Percentiles rank a stretch among this genome's conserved stretches.
These are phyloP conservation scores for Taxawa tesnikishii DNA, from an alignment of 2,329 filamentous ascomycete species.

Conservation along the genomic window DNA sequence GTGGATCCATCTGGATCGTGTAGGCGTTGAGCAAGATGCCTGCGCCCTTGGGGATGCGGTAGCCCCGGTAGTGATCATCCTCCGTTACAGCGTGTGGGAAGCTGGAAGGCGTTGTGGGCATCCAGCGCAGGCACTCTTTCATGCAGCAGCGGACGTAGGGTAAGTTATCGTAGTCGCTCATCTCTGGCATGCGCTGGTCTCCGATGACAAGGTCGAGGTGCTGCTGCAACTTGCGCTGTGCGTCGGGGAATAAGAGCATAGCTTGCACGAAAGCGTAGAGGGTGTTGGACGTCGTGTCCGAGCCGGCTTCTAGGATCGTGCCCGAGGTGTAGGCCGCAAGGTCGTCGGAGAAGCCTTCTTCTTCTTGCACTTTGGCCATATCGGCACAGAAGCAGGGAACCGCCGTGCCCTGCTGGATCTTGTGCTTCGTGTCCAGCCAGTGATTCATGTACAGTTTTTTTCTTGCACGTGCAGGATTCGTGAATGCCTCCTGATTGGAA, in stretches of 20 bases:
- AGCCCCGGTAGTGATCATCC: constrained; percentile 19
- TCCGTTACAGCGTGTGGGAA: constrained; percentile 26
- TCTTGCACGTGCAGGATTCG: constrained; percentile 18
- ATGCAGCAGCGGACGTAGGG: constrained; percentile 19
- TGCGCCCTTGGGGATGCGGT: constrained; percentile 24
- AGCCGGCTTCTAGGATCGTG: constrained; percentile 24
- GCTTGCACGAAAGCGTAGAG: constrained; percentile 23
- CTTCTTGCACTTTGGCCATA: constrained; percentile 13
- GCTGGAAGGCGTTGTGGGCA: constrained; percentile 17
- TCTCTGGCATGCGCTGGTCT: constrained; percentile 14
- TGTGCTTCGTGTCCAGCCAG: constrained; percentile 19
- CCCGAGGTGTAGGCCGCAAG: constrained; percentile 21
- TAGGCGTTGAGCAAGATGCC: constrained; percentile 24
- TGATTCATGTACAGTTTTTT: constrained; percentile 20
- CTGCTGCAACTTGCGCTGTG: constrained; percentile 9
- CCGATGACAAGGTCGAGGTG: constrained; percentile 13
- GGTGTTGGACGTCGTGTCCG: constrained; percentile 25
- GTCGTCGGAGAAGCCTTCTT: constrained; percentile 13
- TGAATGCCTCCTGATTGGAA: too few species aligned
- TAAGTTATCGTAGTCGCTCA: constrained; percentile 19
- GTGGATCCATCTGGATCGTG: constrained; percentile 27
- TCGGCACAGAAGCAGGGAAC: constrained; percentile 8
- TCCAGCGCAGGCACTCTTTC: constrained; percentile 22
- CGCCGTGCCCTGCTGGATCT: constrained; percentile 18
- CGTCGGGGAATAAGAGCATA: constrained; percentile 13